phyloP scores from a whole-genome alignment of 1,284 basidiomycete species.

The Agaricales sp. region DNA sequence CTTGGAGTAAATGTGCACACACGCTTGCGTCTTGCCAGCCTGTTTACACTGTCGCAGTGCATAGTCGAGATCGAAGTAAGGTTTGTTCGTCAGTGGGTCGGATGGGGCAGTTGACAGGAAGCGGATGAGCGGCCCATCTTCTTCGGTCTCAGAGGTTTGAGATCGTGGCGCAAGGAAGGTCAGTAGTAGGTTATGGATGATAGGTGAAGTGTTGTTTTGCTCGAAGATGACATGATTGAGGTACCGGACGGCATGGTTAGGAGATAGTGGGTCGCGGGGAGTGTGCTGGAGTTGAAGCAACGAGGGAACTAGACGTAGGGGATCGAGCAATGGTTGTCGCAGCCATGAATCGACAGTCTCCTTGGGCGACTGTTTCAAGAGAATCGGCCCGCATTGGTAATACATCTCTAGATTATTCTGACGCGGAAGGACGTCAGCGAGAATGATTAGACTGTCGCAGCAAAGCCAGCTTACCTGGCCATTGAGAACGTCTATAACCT shows the following conservation, averaged over 20 bases:
- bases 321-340: conserved; percentile 70
- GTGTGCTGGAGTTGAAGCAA: conserved; percentile 73
- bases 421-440: conserved; percentile 4
- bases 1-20: conserved; percentile 95
- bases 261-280: conserved; percentile 56
- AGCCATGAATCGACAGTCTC: conserved; percentile 92
- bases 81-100: conserved; percentile 75
- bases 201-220: conserved; percentile 70
- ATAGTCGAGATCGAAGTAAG: conserved; percentile 96
- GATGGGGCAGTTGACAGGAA: conserved; percentile 82
- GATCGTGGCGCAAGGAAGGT: conserved; percentile 69
- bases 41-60: conserved; percentile 87
- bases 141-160: conserved; percentile 25
- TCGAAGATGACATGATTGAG: conserved; percentile 80
- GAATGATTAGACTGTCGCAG: conserved; percentile 1
- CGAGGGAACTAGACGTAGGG: conserved; percentile 83
- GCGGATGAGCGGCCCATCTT: conserved; percentile 75
- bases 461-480: conserved; percentile 52
- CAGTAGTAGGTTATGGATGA: conserved; percentile 90
- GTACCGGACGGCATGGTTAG: conserved; percentile 83
- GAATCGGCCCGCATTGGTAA: conserved; percentile 84
- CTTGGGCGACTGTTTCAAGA: conserved; percentile 81
- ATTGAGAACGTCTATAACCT: conserved; percentile 83
- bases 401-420: conserved; percentile 81
- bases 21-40: conserved; percentile 76